Evolutionary conservation across 768 basidiomycete species (phyloP), one percentile per base, ranked within the genome.

Genomic region (Pleurotus pulmonarius): DNA sequence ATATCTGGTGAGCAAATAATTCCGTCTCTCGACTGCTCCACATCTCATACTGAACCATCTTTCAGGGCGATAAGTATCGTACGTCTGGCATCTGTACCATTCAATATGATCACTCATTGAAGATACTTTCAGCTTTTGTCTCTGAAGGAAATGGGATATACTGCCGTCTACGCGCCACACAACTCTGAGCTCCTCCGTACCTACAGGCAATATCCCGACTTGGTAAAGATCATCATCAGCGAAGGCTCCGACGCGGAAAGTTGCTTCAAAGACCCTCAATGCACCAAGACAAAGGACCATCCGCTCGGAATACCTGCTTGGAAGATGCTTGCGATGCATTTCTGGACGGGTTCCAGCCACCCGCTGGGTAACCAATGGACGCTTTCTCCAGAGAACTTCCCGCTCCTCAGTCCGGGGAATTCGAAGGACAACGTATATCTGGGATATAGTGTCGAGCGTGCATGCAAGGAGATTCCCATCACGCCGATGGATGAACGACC

Each of bases 281-380:
- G 73, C 52, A 60, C 69, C 22, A 68, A 67, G 38, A 58, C 62
- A 1, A 55, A 59, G 2, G 41, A 56, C 3, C 70, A 73, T 54
- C 71, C 72, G 2, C 56, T 49, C 3, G 73, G 72, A 6, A 73
- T 74, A 26, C 72, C 72, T 0, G 66, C 65, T 7, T 75, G 72
- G 72, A 75, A 72, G 52, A 63, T 74, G 5, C 69, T 74, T 44
- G 62, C 70, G 18, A 67, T 70, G 24, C 63, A 64, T 46, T 73
- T 59, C 57, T 64, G 67, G 65, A 56, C 62, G 5, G 44, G 44
- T n/a, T 26, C 57, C 15, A 48, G 37, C 11, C 52, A 51, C 13
- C 62, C 67, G 0, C 59, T 63, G 7, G 66, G 61, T 34, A 63
- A 65, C 9, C 65, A 69, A 59, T 73, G 72, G 73, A 68, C 70